Evolutionary conservation across 2,329 filamentous ascomycete species (phyloP), one percentile per base, ranked within the genome.

Genomic region (Aspergillus proliferans): DNA sequence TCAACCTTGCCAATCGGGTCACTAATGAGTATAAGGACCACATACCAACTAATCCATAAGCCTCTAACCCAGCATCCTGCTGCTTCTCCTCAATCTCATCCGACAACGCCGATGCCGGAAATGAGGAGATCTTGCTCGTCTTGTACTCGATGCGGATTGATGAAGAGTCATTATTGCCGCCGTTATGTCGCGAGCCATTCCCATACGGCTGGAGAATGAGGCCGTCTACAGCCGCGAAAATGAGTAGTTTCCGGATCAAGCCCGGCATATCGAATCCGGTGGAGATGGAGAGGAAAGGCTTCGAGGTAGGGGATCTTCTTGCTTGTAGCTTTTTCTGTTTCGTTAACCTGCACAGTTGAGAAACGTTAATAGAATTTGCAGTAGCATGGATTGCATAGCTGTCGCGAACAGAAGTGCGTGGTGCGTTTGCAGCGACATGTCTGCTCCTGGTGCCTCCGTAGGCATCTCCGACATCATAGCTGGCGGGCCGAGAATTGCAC

Each of bases 151-250:
- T 79, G 59, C 81, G 83, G 47, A 90, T 76, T 19, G 83, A 76
- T 51, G 78, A 75, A 1, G 38, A 21, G 49, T 65, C 80, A 77
- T 62, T 83, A 79, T 62, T 70, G 67, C 51, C 61, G 22, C 61
- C 82, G 67, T 58, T 74, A 64, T 61, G 58, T 43, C 68, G 66
- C 46, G 62, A 56, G 43, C 63, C 63, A 53, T 61, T 83, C 15
- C 81, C 76, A 26, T 86, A 73, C 22, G 87, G 85, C 61, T 93
- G 88, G 41, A 96, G 78, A 55, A 95, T 76, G 46, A 96, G 77
- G 49, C 90, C 90, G 63, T 96, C 90, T 47, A 85, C 81, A 22
- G 88, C 84, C 48, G 90, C 88, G 69, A 85, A 85, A 58, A 95
- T 82, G 56, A 90, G 66, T 48, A 95, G 73, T 71, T 93, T 94